phyloP scores from a whole-genome alignment of 345 rosid genomes.

The Populus ilicifolia region DNA sequence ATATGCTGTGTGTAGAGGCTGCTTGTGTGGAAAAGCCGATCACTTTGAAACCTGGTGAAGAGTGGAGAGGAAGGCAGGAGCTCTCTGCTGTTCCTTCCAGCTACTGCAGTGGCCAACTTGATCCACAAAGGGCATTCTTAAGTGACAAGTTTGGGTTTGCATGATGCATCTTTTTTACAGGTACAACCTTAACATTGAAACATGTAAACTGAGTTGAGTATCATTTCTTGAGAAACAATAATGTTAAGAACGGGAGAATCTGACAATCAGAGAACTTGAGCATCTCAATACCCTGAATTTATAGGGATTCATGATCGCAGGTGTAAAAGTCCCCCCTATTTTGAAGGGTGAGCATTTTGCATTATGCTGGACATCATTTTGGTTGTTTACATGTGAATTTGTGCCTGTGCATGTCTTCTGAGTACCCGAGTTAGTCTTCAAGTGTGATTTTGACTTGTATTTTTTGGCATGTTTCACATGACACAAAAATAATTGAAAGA shows the following conservation, averaged over 20 bases:
- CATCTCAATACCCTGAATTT: background rate
- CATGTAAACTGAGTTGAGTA: background rate
- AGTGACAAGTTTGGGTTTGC: constrained; percentile 5
- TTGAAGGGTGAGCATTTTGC: background rate
- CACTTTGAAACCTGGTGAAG: constrained; percentile 72
- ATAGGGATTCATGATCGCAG: background rate
- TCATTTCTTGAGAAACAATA: background rate
- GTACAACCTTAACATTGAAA: constrained; percentile 1
- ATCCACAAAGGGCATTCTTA: constrained; percentile 4
- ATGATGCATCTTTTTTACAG: constrained; percentile 22
- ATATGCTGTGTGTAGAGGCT: constrained; percentile 92
- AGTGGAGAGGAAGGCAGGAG: constrained; percentile 29
- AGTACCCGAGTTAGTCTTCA: background rate
- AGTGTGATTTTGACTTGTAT: background rate
- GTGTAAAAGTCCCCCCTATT: background rate
- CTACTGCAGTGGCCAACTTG: constrained; percentile 29
- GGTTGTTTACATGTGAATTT: background rate
- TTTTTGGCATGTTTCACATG: background rate
- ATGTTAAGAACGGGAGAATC: background rate
- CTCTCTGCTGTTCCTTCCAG: constrained; percentile 27
- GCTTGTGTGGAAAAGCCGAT: constrained; percentile 78
- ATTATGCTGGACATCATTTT: background rate
- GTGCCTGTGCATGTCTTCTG: background rate
- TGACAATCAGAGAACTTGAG: background rate
- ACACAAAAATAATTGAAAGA: background rate